Base-by-base conservation (phyloP, 108 stramenopile genomes). In the Cylindrotheca closterium region DNA sequence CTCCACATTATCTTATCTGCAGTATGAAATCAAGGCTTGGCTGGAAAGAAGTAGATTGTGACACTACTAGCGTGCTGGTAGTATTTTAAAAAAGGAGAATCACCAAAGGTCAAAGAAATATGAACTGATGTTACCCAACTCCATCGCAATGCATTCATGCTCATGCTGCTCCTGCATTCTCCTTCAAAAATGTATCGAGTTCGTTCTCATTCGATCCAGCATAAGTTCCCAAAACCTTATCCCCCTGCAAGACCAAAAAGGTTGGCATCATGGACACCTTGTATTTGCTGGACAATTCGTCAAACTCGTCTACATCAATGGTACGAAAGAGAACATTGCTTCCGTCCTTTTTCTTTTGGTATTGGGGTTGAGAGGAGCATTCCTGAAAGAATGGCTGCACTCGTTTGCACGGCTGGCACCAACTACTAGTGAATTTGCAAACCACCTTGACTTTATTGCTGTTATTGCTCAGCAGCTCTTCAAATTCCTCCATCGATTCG, bases 221-320 rank as follows among this genome's bases (percentile, higher is more conserved):
- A 27, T 67, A 74, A 2, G 59, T 54, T 50, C 55, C 65, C 8
- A 63, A 4, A 3, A 67, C 66, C 33, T 55, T 17, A 1, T 62
- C 48, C 21, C 67, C 67, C 30, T 60, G 57, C 19, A 88, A 60
- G 15, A 85, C 76, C 42, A 89, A 50, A 72, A 94, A 96, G 18
- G 93, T 96, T 15, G 95, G 93, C 91, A 96, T 83, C 78, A 92
- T 83, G 0, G 85, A 79, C 3, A 93, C 78, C 3, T 70, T 68
- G 57, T 67, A 78, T 34, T 85, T 49, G 10, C 63, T 54, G 15
- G 88, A 80, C 42, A 94, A 29, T 2, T 64, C 81, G 63, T 94
- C 91, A 25, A 86, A 79, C 51, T 87, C 88, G 54, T 96, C 95
- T 1, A 89, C 95, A 68, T 94, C 92, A 0, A 93, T 73, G 26